Percentiles rank a stretch among this genome's conserved stretches.
These are phyloP conservation scores for Abrus pulchellus DNA, from an alignment of 306 rosid species.

Conservation along the genomic window DNA sequence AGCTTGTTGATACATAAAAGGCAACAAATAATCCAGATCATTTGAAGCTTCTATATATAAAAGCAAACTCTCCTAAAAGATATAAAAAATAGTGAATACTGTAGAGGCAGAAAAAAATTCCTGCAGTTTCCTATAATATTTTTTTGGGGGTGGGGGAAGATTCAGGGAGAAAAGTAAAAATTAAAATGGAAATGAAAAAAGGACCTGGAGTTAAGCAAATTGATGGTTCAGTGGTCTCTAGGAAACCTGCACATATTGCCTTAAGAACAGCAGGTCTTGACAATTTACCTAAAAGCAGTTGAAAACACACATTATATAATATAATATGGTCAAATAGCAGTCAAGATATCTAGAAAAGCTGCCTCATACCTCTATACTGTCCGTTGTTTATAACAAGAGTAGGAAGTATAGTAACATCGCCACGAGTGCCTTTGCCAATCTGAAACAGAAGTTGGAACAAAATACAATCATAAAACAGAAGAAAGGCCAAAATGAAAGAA, in stretches of 20 bases:
- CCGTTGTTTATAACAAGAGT: conserved; percentile 92
- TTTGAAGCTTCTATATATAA: conserved; percentile 15
- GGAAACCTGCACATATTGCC: conserved; percentile 88
- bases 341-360: conserved; percentile 22
- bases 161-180: conserved; percentile 19
- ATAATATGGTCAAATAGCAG: neutral
- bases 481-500: conserved; percentile 30
- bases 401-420: conserved; percentile 96
- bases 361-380: conserved; percentile 83
- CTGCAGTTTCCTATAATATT: conserved; percentile 7
- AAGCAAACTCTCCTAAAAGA: neutral
- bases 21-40: conserved; percentile 1
- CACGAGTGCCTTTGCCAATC: conserved; percentile 93
- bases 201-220: conserved; percentile 89
- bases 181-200: conserved; percentile 14
- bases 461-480: conserved; percentile 31
- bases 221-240: conserved; percentile 93
- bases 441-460: conserved; percentile 52
- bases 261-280: conserved; percentile 90
- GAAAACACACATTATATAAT: conserved; percentile 19
- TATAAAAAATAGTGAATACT: too few relatives aligned
- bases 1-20: conserved; percentile 2
- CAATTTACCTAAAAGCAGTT: conserved; percentile 72
- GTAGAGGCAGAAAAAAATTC: neutral
- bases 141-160: neutral